These are phyloP conservation scores for Bryum argenteum DNA, from an alignment of 225 moss, liverwort and hornwort genomes.

Conservation along the genomic window DNA sequence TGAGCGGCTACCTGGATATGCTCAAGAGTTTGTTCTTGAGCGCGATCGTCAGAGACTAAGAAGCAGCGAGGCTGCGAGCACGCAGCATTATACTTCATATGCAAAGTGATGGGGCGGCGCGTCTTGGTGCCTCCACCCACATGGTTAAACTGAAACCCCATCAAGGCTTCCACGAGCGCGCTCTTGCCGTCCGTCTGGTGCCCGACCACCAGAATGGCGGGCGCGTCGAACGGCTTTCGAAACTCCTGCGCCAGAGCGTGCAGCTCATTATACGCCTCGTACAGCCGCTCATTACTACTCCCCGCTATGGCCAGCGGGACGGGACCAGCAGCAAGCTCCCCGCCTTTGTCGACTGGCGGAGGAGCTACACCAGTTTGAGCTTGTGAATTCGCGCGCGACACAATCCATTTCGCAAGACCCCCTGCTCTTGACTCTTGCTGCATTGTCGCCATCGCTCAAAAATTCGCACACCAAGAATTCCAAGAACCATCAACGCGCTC, in stretches of 20 bases:
- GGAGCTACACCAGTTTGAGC: constrained; percentile 32
- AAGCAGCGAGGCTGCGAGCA: constrained; percentile 82
- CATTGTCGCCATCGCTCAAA: constrained; percentile 34
- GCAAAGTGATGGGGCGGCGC: constrained; percentile 80
- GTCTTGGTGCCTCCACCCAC: constrained; percentile 98
- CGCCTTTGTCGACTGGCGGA: constrained; percentile 20
- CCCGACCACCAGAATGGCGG: constrained; percentile 90
- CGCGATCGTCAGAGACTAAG: constrained; percentile 66
- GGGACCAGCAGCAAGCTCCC: constrained; percentile 12
- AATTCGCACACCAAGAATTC: too few relatives aligned
- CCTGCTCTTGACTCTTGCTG: constrained; percentile 76
- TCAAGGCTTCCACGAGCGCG: constrained; percentile 87
- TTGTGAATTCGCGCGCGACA: constrained; percentile 65
- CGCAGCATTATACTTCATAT: constrained; percentile 83
- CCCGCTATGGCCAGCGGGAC: constrained; percentile 26
- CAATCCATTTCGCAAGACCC: constrained; percentile 87
- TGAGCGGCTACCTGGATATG: constrained; percentile 71
- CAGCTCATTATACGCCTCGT: constrained; percentile 95
- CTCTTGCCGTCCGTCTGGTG: constrained; percentile 95
- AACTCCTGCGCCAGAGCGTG: constrained; percentile 85
- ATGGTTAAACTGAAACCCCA: constrained; percentile 99
- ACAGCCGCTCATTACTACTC: constrained; percentile 67
- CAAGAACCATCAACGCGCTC: too few relatives aligned
- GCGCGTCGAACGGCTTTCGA: constrained; percentile 82
- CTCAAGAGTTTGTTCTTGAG: constrained; percentile 74